Conservation (phyloP, 495 filamentous ascomycete species). For the Hypoxylon perforatum region DNA sequence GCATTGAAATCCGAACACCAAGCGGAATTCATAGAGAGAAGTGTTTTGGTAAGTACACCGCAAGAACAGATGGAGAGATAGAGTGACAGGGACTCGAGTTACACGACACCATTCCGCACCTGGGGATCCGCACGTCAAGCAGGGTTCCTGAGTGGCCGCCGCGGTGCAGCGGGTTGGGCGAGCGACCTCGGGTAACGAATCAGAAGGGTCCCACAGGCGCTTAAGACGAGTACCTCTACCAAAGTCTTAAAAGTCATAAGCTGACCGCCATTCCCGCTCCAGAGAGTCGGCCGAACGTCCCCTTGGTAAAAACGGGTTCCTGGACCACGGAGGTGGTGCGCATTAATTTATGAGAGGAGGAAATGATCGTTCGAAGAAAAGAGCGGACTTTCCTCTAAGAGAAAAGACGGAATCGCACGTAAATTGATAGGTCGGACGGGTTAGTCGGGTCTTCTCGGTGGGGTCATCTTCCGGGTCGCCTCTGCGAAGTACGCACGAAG, state of each 20-base stretch:
- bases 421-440: too few relatives aligned
- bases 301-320: not conserved
- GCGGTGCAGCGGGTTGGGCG: conserved; percentile 33
- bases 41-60: conserved; percentile 45
- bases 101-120: conserved; percentile 27
- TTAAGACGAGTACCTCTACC: conserved; percentile 11
- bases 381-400: too few relatives aligned
- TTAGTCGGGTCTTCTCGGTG: too few relatives aligned
- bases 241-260: conserved; percentile 41
- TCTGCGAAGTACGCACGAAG: too few relatives aligned
- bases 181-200: conserved; percentile 30
- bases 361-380: too few relatives aligned
- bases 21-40: conserved; percentile 11
- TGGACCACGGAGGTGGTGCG: too few relatives aligned
- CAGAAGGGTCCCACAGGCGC: conserved; percentile 17
- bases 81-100: conserved; percentile 31
- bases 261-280: conserved; percentile 46
- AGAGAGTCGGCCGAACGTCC: conserved; percentile 30
- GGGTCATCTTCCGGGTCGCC: too few relatives aligned
- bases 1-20: conserved; percentile 13
- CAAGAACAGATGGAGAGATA: conserved; percentile 37
- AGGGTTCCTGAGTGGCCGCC: conserved; percentile 39
- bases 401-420: too few relatives aligned
- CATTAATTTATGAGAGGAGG: conserved; percentile 13
- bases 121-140: conserved; percentile 20